phyloP scores from a whole-genome alignment of 2,329 filamentous ascomycete species.

The Claviceps humidiphila region DNA sequence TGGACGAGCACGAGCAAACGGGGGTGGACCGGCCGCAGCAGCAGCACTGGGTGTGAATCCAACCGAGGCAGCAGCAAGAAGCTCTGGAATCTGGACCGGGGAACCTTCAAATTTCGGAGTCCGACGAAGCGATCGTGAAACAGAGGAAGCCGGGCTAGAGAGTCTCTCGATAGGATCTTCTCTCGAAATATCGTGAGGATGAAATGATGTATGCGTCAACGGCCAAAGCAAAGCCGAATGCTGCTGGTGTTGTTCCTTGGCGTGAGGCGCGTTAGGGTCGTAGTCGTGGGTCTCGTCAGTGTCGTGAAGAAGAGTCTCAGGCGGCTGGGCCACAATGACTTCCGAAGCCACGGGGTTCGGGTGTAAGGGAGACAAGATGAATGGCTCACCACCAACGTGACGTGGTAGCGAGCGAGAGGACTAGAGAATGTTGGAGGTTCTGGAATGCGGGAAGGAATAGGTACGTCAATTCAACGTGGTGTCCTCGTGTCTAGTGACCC shows the following conservation, averaged over 20 bases:
- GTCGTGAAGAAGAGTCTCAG: slow-evolving; percentile 32
- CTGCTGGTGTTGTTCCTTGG: slow-evolving; percentile 30
- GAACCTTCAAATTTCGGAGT: slow-evolving; percentile 37
- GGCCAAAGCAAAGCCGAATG: slow-evolving; percentile 6
- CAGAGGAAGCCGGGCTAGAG: slow-evolving; percentile 31
- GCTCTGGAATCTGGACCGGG: slow-evolving; percentile 30
- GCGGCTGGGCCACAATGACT: slow-evolving; percentile 31
- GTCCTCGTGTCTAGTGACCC: not conserved
- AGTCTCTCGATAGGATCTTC: slow-evolving; percentile 21
- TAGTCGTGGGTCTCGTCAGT: slow-evolving; percentile 41
- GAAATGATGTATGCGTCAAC: slow-evolving; percentile 7
- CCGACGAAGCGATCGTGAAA: slow-evolving; percentile 33
- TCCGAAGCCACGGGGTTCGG: slow-evolving; percentile 24
- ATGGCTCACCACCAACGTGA: slow-evolving; percentile 23
- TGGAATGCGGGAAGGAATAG: not conserved
- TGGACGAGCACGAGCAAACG: slow-evolving; percentile 9
- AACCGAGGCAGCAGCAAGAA: slow-evolving; percentile 32
- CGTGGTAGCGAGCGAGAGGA: slow-evolving; percentile 17
- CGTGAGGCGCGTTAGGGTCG: slow-evolving; percentile 16
- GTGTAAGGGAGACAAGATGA: slow-evolving; percentile 35
- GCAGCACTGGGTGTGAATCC: slow-evolving; percentile 31
- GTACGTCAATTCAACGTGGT: not conserved
- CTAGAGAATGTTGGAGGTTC: not conserved
- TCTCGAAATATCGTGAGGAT: not conserved
- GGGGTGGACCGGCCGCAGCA: slow-evolving; percentile 1